phyloP scores from a whole-genome alignment of 805 yeast genomes.

The Blastobotrys muscicola region DNA sequence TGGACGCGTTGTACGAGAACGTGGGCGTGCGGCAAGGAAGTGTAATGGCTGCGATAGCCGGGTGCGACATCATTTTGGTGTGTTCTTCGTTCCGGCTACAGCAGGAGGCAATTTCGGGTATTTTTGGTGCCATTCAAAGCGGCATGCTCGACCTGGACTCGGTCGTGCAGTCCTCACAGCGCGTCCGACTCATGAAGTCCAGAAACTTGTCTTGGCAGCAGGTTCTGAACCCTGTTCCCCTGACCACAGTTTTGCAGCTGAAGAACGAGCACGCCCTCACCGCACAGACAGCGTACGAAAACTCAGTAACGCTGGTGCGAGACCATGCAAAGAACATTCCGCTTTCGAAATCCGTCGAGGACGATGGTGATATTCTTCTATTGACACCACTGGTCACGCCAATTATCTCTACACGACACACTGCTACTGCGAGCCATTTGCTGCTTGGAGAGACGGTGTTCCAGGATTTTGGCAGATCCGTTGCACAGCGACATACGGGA shows the following conservation, averaged over 20 bases:
- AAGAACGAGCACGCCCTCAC: slow-evolving; percentile 37
- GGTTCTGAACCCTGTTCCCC: slow-evolving; percentile 30
- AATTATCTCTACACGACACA: slow-evolving; percentile 33
- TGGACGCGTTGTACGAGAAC: slow-evolving; percentile 54
- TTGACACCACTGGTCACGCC: slow-evolving; percentile 31
- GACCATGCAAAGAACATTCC: slow-evolving; percentile 40
- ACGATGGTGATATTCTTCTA: slow-evolving; percentile 24
- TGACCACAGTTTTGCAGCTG: slow-evolving; percentile 18
- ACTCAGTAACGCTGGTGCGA: slow-evolving; percentile 44
- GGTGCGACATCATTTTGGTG: slow-evolving; percentile 55
- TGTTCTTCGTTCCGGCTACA: slow-evolving; percentile 48
- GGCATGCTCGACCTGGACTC: slow-evolving; percentile 32
- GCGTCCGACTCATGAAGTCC: slow-evolving; percentile 38
- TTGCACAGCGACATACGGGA: slow-evolving; percentile 35
- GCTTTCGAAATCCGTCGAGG: slow-evolving; percentile 32
- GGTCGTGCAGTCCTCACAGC: slow-evolving; percentile 31
- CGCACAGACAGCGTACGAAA: slow-evolving; percentile 39
- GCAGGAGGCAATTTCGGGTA: slow-evolving; percentile 43
- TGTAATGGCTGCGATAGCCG: slow-evolving; percentile 50
- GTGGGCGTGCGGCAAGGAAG: slow-evolving; percentile 62
- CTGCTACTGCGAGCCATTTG: slow-evolving; percentile 33
- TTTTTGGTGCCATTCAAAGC: slow-evolving; percentile 28
- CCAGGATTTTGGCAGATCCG: slow-evolving; percentile 38
- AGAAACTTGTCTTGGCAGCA: slow-evolving; percentile 38
- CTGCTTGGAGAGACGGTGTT: slow-evolving; percentile 32